Conservation (phyloP, 2,329 filamentous ascomycete species). For the Amphichorda felina region DNA sequence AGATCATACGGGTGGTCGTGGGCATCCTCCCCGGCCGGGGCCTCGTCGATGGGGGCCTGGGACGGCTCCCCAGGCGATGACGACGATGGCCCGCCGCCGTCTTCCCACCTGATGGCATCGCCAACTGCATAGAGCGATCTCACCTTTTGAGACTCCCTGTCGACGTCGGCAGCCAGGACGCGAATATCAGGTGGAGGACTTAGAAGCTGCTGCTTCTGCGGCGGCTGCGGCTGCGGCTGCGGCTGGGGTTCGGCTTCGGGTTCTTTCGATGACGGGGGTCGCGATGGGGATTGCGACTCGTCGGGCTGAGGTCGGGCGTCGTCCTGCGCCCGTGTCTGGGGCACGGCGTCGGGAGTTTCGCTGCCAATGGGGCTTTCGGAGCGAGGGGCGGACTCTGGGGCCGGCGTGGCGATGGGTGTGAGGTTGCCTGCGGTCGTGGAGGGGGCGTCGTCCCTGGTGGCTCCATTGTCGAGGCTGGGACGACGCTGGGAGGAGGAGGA, state of each 20-base stretch:
- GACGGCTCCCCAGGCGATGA: slow-evolving; percentile 12
- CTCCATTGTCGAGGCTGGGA: background rate
- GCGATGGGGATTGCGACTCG: background rate
- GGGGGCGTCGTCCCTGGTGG: background rate
- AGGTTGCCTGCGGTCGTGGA: background rate
- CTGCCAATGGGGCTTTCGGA: background rate
- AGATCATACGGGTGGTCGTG: slow-evolving; percentile 43
- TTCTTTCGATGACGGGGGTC: background rate
- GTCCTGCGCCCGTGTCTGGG: slow-evolving; percentile 4
- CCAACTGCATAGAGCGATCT: slow-evolving; percentile 52
- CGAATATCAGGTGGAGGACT: slow-evolving; percentile 32
- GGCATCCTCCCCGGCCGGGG: slow-evolving; percentile 38
- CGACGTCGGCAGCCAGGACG: slow-evolving; percentile 40
- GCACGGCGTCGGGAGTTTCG: slow-evolving; percentile 2
- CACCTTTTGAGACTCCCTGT: slow-evolving; percentile 56
- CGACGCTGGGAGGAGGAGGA: background rate
- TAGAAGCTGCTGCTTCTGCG: slow-evolving; percentile 3
- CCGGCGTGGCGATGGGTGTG: background rate
- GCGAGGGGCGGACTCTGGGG: background rate
- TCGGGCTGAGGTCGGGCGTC: background rate
- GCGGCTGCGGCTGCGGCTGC: slow-evolving; percentile 1
- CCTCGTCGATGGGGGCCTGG: slow-evolving; percentile 33
- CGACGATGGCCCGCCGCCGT: slow-evolving; percentile 25
- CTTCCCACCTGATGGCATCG: slow-evolving; percentile 40
- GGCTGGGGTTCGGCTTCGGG: background rate